Evolutionary conservation across 768 basidiomycete genomes (phyloP), one percentile per base, ranked within the genome.

Genomic region (Panaeolus papilionaceus): DNA sequence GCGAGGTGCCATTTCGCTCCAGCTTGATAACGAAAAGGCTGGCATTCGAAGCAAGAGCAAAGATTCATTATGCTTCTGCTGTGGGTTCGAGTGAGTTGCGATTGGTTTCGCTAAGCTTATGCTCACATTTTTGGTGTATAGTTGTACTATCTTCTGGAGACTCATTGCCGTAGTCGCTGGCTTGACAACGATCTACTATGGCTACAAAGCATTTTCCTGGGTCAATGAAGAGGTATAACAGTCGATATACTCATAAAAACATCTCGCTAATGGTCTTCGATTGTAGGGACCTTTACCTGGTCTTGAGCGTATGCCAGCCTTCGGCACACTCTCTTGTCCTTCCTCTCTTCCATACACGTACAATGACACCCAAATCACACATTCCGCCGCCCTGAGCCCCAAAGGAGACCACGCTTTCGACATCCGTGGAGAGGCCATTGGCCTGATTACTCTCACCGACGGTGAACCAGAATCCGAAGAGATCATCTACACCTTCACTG

Each of bases 261-360:
- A 23, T 58, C 16, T 37, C 14, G 14, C 54, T 58, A 7, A 58
- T 14, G 33, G 26, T 33, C 4, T 28, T 14, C 10, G 10, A 16
- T n/a, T 33, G 12, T 58, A 58, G 54, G 54, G 54, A 2, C 26
- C 54, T 16, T 33, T 58, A 28, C 20, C 54, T 33, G 54, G 54
- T 4, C 76, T 88, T 6, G 87, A 89, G 70, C 73, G 76, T n/a
- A 85, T 88, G 83, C 88, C 88, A 0, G 79, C 74, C 33, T 89
- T 82, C 77, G 83, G 85, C 75, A 81, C 76, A 3, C 58, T 40
- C n/a, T 80, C 88, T 0, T 85, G 85, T 9, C 89, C 87, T 73
- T 69, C 77, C 9, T 69, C 79, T 58, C 82, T 84, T 6, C 78
- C 82, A 1, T 77, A 84, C 69, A 70, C 84, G 64, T 88, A 86